Evolutionary conservation across 1,284 basidiomycete genomes (phyloP).

Genomic region (Leccinum fuscescens): DNA sequence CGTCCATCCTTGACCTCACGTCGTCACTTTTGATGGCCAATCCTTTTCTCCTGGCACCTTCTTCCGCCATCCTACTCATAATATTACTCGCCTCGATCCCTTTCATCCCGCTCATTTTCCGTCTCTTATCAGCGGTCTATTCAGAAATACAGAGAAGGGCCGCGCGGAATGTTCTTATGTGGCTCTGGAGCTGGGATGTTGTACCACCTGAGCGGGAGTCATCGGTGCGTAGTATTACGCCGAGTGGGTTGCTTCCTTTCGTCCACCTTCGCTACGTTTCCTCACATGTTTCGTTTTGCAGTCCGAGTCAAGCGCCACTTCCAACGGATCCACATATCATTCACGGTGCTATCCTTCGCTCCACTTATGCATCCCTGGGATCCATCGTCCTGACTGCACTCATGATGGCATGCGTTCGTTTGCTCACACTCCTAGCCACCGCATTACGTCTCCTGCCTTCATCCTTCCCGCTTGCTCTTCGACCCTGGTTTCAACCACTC

Average conservation of each 20-base stretch:
- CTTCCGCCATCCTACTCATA: constrained; percentile 38
- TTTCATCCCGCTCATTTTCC: constrained; percentile 82
- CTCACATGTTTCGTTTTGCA: constrained; percentile 25
- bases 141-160: constrained; percentile 33
- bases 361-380: constrained; percentile 80
- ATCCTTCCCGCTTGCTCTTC: constrained; percentile 40
- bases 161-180: constrained; percentile 65
- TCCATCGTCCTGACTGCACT: constrained; percentile 76
- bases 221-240: constrained; percentile 93
- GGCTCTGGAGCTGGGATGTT: constrained; percentile 92
- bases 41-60: constrained; percentile 80
- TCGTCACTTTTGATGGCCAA: constrained; percentile 77
- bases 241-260: constrained; percentile 48
- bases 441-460: no score
- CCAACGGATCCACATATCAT: constrained; percentile 68
- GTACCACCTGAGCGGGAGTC: constrained; percentile 77
- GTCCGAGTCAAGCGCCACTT: constrained; percentile 49
- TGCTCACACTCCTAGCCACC: constrained; percentile 39
- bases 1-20: constrained; percentile 77
- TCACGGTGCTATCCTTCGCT: constrained; percentile 75
- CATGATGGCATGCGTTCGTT: constrained; percentile 69
- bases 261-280: background rate
- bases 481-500: constrained; percentile 42
- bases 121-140: constrained; percentile 76
- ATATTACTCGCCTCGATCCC: constrained; percentile 79